Conservation (phyloP, 345 rosid species). For the thale cress (Arabidopsis thaliana) region DNA sequence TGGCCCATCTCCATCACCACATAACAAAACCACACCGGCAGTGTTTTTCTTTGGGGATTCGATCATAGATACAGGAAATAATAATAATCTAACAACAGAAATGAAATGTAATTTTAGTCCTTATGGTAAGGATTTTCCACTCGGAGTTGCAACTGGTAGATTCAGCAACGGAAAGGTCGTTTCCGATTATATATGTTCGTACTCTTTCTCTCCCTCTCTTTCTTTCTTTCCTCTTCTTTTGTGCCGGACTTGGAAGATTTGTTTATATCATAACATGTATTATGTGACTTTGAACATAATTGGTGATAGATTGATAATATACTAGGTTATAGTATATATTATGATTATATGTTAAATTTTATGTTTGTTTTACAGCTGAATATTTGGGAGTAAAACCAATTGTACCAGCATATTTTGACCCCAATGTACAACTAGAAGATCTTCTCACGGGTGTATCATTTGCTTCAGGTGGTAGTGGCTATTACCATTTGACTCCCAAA, state of each 20-base stretch:
- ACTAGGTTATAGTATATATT: no score
- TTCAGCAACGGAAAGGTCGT: slow-evolving; percentile 53
- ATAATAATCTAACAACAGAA: slow-evolving; percentile 45
- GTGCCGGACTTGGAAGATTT: neutral
- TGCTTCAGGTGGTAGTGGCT: slow-evolving; percentile 69
- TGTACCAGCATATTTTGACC: slow-evolving; percentile 62
- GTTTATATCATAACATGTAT: neutral
- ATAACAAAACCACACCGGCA: slow-evolving; percentile 37
- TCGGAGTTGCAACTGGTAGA: slow-evolving; percentile 53
- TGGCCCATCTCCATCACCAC: neutral
- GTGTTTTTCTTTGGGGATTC: slow-evolving; percentile 55
- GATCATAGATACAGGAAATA: slow-evolving; percentile 56
- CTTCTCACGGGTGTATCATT: slow-evolving; percentile 64
- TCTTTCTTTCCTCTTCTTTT: neutral
- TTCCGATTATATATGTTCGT: slow-evolving; percentile 42
- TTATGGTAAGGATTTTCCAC: slow-evolving; percentile 50
- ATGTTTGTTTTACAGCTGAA: slow-evolving; percentile 43
- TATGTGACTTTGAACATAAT: no score
- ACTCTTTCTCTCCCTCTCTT: neutral
- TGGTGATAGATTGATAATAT: no score
- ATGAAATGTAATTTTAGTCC: slow-evolving; percentile 55
- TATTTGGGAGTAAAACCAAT: slow-evolving; percentile 52
- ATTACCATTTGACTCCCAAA: slow-evolving; percentile 55
- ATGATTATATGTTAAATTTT: neutral
- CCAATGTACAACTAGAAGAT: slow-evolving; percentile 48